Evolutionary conservation across 305 asterid genomes (phyloP), one percentile per base, ranked within the genome.

Genomic region (Fraxinus floribunda): DNA sequence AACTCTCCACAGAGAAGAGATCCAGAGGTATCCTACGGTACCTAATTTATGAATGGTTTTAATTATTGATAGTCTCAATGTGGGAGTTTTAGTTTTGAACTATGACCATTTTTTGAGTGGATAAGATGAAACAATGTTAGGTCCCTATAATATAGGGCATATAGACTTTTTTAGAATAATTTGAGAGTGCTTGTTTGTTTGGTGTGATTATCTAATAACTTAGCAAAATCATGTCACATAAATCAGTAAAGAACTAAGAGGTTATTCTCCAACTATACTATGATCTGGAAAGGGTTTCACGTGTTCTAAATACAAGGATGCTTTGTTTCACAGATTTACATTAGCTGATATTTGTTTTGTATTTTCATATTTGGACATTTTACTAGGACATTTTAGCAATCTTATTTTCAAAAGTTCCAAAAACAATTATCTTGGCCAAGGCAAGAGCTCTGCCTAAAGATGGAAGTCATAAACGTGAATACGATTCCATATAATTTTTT

Each of bases 1-100:
- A 89, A 80, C 94, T 93, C 72, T 84, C 93, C 57, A 82, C 78
- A 74, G 93, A 89, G 87, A 95, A 90, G 91, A 90, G 95, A 90
- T 92, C 93, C 62, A 87, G 88, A 89, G 99, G 99, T 93, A 89
- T 36, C 60, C 29, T 75, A 76, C 66, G 38, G 75, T 46, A 36
- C 73, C 77, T 64, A 60, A 77, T 75, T 87, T 84, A 77, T 57
- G 26, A 77, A 78, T 34, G 39, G 38, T 82, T 68, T 77, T 77
- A 18, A 44, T 49, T 81, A 52, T 70, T 75, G 60, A 18, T 64
- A 30, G 29, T 71, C 68, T 70, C 60, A 32, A 80, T 75, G 15
- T 29, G 8, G 26, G 62, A 36, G 55, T 81, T 75, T 68, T 20
- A 10, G 36, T 75, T 15, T 44, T 15, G 76, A 16, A 5, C 11